phyloP scores from a whole-genome alignment of 331 rosid genomes.

The Telfairia occidentalis region DNA sequence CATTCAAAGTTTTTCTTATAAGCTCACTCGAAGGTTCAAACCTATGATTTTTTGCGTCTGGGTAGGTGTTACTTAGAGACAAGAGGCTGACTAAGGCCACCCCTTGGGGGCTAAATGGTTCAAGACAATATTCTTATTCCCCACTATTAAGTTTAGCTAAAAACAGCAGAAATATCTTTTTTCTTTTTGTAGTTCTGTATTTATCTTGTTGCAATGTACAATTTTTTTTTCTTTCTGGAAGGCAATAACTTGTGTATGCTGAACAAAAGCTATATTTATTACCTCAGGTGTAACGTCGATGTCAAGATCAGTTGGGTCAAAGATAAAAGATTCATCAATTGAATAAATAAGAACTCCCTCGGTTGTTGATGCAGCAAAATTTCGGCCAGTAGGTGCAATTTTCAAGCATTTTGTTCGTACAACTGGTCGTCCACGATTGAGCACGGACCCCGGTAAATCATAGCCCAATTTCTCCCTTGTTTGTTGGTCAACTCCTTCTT shows the following conservation, averaged over 20 bases:
- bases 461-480: conserved; percentile 50
- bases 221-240: neutral
- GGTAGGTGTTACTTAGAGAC: no score
- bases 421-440: conserved; percentile 75
- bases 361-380: conserved; percentile 87
- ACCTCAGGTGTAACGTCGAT: conserved; percentile 93
- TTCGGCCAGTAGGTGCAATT: conserved; percentile 93
- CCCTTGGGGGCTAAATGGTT: no score
- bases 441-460: conserved; percentile 77
- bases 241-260: neutral
- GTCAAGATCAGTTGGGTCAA: conserved; percentile 92
- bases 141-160: neutral
- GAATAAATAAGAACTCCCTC: conserved; percentile 88
- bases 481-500: conserved; percentile 85
- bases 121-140: neutral
- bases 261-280: neutral
- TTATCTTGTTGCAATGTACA: neutral
- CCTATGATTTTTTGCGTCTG: no score
- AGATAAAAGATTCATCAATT: conserved; percentile 78
- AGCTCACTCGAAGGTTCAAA: no score
- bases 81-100: no score
- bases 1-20: no score
- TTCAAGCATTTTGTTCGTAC: conserved; percentile 68
- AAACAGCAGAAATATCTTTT: neutral
- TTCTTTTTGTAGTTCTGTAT: neutral